Evolutionary conservation across 129 eudicot species (phyloP), one percentile per base, ranked within the genome.

Genomic region (Flaveria bidentis): DNA sequence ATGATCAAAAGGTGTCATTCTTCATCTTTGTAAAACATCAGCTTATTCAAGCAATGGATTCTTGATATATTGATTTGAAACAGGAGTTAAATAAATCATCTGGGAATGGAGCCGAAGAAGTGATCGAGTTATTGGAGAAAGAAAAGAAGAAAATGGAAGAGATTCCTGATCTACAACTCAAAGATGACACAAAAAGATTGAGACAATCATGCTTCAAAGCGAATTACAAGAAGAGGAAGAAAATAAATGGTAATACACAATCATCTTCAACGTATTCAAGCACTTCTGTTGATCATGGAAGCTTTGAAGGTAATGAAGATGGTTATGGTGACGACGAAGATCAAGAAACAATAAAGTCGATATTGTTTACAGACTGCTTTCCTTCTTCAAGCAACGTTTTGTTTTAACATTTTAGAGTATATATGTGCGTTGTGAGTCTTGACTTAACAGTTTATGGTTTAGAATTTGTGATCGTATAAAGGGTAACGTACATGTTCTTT

Each of bases 171-270:
- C 33, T 88, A 79, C 81, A 89, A 73, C 77, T 94, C 53, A 86
- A 84, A 60, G 92, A 86, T 18, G 83, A 83, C 50, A 93, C 98
- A 0, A 93, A 88, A 87, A 88, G 95, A 78, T 85, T 93, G 49
- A 83, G 98, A 63, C 97, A 93, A 87, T 93, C 98, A 3, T 92
- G 93, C 67, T 92, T 92, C 22, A 92, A 92, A 80, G 97, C 91
- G 0, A 92, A 89, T 60, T 92, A 92, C 81, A 92, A 92, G 68
- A 92, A 81, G 86, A 87, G 96, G 74, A 92, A 89, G 91, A 86
- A 81, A 14, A 42, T 63, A 22, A 63, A 8, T 36, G 66, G 39
- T 76, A 50, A 8, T 63, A 5, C 18, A 20, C 49, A 64, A 17
- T 33, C 78, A 51, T 46, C 80, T 1, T 80, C 83, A 57, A 57